Base-by-base conservation (phyloP, 768 basidiomycete genomes). In the Lyophyllum shimeji region DNA sequence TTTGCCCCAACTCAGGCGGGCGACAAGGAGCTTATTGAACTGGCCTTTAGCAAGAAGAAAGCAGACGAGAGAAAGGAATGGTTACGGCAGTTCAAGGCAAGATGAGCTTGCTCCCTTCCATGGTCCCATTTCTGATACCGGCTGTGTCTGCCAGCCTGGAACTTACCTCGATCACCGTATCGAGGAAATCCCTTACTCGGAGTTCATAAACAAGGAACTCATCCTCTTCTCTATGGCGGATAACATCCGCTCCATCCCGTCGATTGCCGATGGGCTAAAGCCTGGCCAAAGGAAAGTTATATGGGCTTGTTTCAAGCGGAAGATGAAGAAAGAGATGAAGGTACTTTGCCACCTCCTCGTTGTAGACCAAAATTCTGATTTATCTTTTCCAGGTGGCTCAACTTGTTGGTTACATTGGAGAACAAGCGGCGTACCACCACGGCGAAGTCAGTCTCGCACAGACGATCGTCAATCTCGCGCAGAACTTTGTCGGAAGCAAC, bases 181-280 rank as follows among this genome's bases (percentile, higher is more conserved):
- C 29, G 84, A 88, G 44, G 87, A 93, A 64, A 90, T 99, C 58
- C 83, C 91, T 0, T 91, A 87, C 68, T 82, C 89, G 0, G 95
- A 99, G 65, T 99, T 99, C 69, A 96, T 99, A 75, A 98, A 99
- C 78, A 93, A 86, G 72, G 97, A 99, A 67, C 75, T 99, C 45
- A 98, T 99, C 57, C 80, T 98, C 24, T 99, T 98, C 81, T 99
- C 97, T 1, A 98, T 98, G 93, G 97, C 97, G 3, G 97, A 99
- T 67, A 98, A 98, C 65, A 83, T 97, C 60, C 95, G 97, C 53
- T 99, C 97, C 3, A 98, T 99, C 61, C 97, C 97, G 2, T 97
- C 90, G 0, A 82, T 93, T 15, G 85, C 86, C 12, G 97, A 98
- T 68, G 97, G 97, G 44, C 76, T 99, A 55, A 99, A 99, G 72